Evolutionary conservation across 108 stramenopile species (phyloP).

Genomic region (Nitzschia sp.): DNA sequence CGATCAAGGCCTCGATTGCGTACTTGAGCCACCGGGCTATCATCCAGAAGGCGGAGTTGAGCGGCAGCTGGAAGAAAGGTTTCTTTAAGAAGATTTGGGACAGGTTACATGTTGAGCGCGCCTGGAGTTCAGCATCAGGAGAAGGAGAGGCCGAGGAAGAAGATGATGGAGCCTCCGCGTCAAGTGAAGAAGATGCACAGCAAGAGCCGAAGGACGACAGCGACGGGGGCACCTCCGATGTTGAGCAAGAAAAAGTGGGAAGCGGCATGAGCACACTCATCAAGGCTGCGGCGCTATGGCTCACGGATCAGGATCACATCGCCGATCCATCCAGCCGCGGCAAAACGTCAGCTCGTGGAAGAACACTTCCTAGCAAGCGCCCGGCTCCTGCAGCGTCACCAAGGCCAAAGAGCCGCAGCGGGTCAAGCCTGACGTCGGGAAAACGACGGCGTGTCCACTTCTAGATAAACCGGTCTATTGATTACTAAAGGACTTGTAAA

Average conservation of each 20-base stretch:
- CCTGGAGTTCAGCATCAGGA: constrained; percentile 37
- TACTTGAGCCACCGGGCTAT: constrained; percentile 75
- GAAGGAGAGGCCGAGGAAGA: constrained; percentile 35
- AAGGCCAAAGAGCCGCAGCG: constrained; percentile 10
- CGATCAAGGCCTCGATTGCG: constrained; percentile 70
- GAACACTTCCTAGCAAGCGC: constrained; percentile 32
- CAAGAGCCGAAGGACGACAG: constrained; percentile 35
- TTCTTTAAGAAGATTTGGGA: constrained; percentile 86
- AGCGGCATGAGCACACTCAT: constrained; percentile 72
- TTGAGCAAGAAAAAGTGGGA: constrained; percentile 42
- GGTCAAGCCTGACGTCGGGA: constrained; percentile 36
- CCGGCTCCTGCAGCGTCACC: constrained; percentile 9
- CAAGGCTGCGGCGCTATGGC: constrained; percentile 80
- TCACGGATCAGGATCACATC: constrained; percentile 70
- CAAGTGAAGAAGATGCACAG: constrained; percentile 32
- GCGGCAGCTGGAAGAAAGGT: constrained; percentile 76
- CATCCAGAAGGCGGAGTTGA: constrained; percentile 73
- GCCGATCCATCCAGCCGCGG: constrained; percentile 14
- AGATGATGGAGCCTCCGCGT: constrained; percentile 22
- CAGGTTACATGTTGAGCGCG: constrained; percentile 64
- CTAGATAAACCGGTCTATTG: constrained; percentile 5
- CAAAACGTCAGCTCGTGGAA: constrained; percentile 21
- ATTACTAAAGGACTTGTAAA: too few relatives aligned
- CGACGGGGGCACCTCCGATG: constrained; percentile 29
- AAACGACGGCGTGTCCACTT: constrained; percentile 41